Evolutionary conservation across 192 early-diverging fungal genomes (phyloP).

Genomic region (Linderina pennispora): DNA sequence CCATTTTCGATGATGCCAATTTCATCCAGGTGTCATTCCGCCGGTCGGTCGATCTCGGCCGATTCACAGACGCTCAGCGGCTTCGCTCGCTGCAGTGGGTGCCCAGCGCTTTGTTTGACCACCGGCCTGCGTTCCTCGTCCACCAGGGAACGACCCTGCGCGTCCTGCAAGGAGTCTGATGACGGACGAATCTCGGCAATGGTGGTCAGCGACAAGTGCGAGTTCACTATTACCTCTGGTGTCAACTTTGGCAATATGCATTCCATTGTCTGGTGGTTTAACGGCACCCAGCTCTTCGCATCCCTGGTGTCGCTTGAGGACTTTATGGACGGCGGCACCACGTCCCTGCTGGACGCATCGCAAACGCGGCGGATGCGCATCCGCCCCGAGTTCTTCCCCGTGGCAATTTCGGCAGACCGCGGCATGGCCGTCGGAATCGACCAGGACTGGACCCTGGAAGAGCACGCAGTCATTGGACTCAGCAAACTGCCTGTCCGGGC

Average conservation of each 20-base stretch:
- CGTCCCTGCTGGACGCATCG: neutral
- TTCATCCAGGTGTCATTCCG: slow-evolving; percentile 17
- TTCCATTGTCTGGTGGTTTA: slow-evolving; percentile 44
- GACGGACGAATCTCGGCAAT: too few species aligned
- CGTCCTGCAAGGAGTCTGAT: slow-evolving; percentile 16
- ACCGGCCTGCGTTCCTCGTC: slow-evolving; percentile 24
- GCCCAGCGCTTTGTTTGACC: slow-evolving; percentile 34
- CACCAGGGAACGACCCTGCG: slow-evolving; percentile 28
- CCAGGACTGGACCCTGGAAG: slow-evolving; percentile 40
- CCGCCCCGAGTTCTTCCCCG: slow-evolving; percentile 34
- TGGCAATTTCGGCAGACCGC: slow-evolving; percentile 28
- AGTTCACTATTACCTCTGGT: slow-evolving; percentile 25
- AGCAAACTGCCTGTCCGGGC: slow-evolving; percentile 25
- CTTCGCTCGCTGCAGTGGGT: slow-evolving; percentile 43
- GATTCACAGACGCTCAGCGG: slow-evolving; percentile 4
- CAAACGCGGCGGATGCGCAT: slow-evolving; percentile 6
- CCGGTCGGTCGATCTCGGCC: slow-evolving; percentile 8
- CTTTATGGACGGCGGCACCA: slow-evolving; percentile 32
- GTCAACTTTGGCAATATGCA: slow-evolving; percentile 48
- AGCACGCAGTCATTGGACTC: slow-evolving; percentile 17
- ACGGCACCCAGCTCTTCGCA: slow-evolving; percentile 27
- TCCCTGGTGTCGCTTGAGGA: slow-evolving; percentile 38
- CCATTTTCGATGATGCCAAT: slow-evolving; percentile 22
- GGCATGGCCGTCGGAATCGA: slow-evolving; percentile 42
- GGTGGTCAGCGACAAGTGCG: slow-evolving; percentile 11